These are phyloP conservation scores for Fusarium devonianum DNA, from an alignment of 2,329 filamentous ascomycete genomes.

Conservation along the genomic window DNA sequence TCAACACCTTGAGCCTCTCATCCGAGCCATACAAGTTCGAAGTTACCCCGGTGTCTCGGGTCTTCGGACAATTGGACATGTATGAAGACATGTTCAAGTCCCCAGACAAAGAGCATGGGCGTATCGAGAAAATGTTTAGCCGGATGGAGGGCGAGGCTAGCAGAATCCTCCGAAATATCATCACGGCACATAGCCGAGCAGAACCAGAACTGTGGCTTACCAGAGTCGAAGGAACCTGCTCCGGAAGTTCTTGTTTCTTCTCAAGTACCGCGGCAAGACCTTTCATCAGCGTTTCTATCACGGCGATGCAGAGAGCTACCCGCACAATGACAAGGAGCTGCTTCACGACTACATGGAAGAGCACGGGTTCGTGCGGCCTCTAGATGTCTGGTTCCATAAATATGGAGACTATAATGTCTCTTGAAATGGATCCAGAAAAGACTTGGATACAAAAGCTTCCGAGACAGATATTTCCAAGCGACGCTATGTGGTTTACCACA, in stretches of 20 bases:
- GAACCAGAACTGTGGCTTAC: slow-evolving; percentile 39
- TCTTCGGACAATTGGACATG: slow-evolving; percentile 40
- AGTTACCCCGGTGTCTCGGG: slow-evolving; percentile 32
- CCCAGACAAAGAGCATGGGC: slow-evolving; percentile 21
- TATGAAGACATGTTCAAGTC: slow-evolving; percentile 33
- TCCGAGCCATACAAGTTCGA: slow-evolving; percentile 17
- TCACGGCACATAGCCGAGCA: neutral
- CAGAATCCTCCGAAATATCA: slow-evolving; percentile 43
- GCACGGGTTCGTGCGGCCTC: slow-evolving; percentile 30
- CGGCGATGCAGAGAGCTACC: slow-evolving; percentile 45
- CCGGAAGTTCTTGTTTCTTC: slow-evolving; percentile 55
- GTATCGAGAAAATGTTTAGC: slow-evolving; percentile 38
- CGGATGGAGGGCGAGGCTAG: slow-evolving; percentile 31
- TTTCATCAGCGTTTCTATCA: slow-evolving; percentile 49
- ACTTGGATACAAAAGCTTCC: slow-evolving; percentile 31
- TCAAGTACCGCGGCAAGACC: slow-evolving; percentile 51
- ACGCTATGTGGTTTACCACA: slow-evolving; percentile 38
- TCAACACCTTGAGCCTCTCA: slow-evolving; percentile 37
- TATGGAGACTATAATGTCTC: slow-evolving; percentile 38
- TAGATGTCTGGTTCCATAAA: slow-evolving; percentile 44
- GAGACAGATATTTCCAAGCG: slow-evolving; percentile 32
- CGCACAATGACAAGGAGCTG: slow-evolving; percentile 30
- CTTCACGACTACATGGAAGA: slow-evolving; percentile 38
- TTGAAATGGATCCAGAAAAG: slow-evolving; percentile 39
- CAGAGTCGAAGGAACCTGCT: slow-evolving; percentile 47